Conservation (phyloP, 1,139 yeast species). For the Hemisphaericaspora subhashii region DNA sequence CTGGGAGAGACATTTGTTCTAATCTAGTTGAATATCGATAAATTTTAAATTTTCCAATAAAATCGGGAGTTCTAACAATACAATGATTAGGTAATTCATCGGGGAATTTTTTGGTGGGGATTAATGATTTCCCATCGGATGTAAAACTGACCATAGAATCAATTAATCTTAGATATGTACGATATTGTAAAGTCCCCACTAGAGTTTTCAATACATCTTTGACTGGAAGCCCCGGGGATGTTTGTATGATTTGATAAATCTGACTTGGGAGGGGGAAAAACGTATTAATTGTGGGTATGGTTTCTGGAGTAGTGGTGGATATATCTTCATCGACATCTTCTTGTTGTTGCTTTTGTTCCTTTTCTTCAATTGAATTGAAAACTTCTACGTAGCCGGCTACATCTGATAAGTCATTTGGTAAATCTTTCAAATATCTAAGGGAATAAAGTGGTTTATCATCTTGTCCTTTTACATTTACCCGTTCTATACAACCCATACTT, state of each 20-base stretch:
- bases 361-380: slow-evolving; percentile 12
- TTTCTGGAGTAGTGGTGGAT: neutral
- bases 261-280: slow-evolving; percentile 48
- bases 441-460: slow-evolving; percentile 55
- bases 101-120: slow-evolving; percentile 22
- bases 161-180: slow-evolving; percentile 50
- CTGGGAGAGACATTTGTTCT: slow-evolving; percentile 4
- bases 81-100: slow-evolving; percentile 27
- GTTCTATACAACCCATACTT: slow-evolving; percentile 53
- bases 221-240: slow-evolving; percentile 54
- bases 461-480: slow-evolving; percentile 56
- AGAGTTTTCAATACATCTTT: slow-evolving; percentile 49
- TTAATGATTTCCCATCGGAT: slow-evolving; percentile 24
- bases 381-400: slow-evolving; percentile 26
- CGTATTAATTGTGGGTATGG: slow-evolving; percentile 3
- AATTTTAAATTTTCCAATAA: slow-evolving; percentile 71
- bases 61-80: slow-evolving; percentile 66
- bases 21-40: slow-evolving; percentile 56
- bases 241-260: slow-evolving; percentile 47
- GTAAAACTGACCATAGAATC: slow-evolving; percentile 45
- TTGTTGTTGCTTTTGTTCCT: too few species aligned
- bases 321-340: slow-evolving; percentile 12
- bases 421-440: slow-evolving; percentile 57
- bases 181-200: slow-evolving; percentile 54
- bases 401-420: slow-evolving; percentile 33